A percentile compares a stretch with the other conserved stretches of the same genome.
Evolutionary conservation across 2,329 filamentous ascomycete species (phyloP).

Genomic region (Atkinsonella hypoxylon): DNA sequence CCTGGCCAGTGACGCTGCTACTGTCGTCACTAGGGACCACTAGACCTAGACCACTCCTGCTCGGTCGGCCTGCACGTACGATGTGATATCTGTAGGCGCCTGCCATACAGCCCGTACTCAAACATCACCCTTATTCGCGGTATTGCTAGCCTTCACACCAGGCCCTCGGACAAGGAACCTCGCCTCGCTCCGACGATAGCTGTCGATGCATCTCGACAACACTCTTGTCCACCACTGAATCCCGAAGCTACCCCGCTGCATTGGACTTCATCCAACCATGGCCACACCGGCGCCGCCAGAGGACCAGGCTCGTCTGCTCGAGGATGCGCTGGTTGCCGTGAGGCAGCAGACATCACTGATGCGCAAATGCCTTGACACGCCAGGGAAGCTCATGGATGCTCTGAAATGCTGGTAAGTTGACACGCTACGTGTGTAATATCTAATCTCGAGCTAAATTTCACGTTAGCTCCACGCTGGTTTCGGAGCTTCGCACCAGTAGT

Average conservation of each 20-base stretch:
- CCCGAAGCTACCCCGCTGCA: constrained; percentile 21
- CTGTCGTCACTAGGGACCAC: constrained; percentile 4
- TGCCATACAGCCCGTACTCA: neutral
- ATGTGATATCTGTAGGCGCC: neutral
- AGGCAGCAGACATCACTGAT: constrained; percentile 94
- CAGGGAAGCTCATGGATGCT: constrained; percentile 98
- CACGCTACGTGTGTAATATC: neutral
- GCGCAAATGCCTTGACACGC: constrained; percentile 94
- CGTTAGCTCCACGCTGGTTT: constrained; percentile 84
- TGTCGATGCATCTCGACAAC: constrained; percentile 15
- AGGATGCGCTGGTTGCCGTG: constrained; percentile 93
- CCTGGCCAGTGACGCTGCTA: neutral
- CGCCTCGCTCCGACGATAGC: neutral
- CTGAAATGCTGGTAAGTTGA: constrained; percentile 89
- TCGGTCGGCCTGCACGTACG: neutral
- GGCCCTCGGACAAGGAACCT: neutral
- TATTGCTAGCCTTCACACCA: neutral
- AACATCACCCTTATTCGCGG: neutral
- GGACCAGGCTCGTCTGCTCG: constrained; percentile 83
- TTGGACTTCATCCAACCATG: constrained; percentile 20
- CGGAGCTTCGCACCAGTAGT: constrained; percentile 93
- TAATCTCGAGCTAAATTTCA: constrained; percentile 4
- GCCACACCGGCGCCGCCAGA: constrained; percentile 53
- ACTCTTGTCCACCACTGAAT: constrained; percentile 8
- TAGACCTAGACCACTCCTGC: neutral